A percentile compares a stretch with the other conserved stretches of the same genome.
Conservation (phyloP, 345 rosid genomes). For the Melastoma malabathricum region DNA sequence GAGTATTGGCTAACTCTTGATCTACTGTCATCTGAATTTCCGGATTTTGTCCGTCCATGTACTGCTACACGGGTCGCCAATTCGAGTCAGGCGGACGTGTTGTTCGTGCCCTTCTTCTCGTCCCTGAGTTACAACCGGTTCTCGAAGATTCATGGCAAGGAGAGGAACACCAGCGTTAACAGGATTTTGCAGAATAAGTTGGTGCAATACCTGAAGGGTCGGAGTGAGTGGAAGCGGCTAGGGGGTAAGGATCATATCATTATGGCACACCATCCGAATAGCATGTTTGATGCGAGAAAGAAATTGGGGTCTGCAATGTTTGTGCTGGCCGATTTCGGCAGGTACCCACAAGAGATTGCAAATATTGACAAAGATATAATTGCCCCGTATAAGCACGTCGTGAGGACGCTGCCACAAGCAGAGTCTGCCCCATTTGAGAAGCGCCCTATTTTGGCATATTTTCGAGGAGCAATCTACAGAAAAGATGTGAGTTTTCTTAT, state of each 20-base stretch:
- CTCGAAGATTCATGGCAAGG: slow-evolving; percentile 48
- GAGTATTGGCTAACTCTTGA: slow-evolving; percentile 96
- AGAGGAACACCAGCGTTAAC: slow-evolving; percentile 30
- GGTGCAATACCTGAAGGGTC: slow-evolving; percentile 34
- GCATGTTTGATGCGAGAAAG: slow-evolving; percentile 50
- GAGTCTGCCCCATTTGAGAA: slow-evolving; percentile 51
- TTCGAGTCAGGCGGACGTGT: slow-evolving; percentile 50
- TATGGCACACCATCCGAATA: slow-evolving; percentile 82
- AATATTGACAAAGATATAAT: slow-evolving; percentile 65
- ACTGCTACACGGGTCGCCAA: slow-evolving; percentile 43
- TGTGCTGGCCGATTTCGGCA: slow-evolving; percentile 90
- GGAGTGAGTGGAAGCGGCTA: slow-evolving; percentile 43
- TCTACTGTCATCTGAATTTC: slow-evolving; percentile 50
- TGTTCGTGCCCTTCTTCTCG: slow-evolving; percentile 81
- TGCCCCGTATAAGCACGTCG: slow-evolving; percentile 82
- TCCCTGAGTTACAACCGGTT: slow-evolving; percentile 68
- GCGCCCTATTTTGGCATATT: slow-evolving; percentile 58
- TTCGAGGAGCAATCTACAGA: slow-evolving; percentile 85
- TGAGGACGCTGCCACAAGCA: slow-evolving; percentile 30
- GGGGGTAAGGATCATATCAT: slow-evolving; percentile 56
- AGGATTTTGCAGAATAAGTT: slow-evolving; percentile 53
- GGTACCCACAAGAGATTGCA: slow-evolving; percentile 58
- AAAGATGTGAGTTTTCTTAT: slow-evolving; percentile 58
- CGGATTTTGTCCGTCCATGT: slow-evolving; percentile 33
- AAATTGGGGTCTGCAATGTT: slow-evolving; percentile 68